phyloP scores from a whole-genome alignment of 1,284 basidiomycete genomes.

The Malassezia pachydermatis region DNA sequence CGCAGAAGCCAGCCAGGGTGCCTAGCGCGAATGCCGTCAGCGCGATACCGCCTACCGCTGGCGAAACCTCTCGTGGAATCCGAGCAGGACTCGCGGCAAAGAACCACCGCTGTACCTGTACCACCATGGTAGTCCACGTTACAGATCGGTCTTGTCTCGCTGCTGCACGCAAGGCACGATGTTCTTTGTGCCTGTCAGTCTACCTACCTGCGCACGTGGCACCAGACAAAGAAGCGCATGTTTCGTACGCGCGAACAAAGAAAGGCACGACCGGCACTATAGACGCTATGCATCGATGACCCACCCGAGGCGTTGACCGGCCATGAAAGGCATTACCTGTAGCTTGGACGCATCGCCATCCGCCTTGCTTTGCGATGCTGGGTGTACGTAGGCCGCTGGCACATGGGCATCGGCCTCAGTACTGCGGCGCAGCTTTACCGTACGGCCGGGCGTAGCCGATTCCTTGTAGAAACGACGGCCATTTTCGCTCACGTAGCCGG shows the following conservation, averaged over 20 bases:
- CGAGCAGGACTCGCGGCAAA: not conserved
- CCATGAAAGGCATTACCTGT: conserved; percentile 78
- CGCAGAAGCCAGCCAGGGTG: conserved; percentile 8
- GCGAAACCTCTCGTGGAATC: conserved; percentile 3
- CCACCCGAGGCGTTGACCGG: conserved; percentile 74
- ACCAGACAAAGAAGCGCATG: too few species aligned
- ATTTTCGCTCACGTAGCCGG: conserved; percentile 35
- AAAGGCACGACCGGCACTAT: not conserved
- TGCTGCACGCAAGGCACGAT: too few species aligned
- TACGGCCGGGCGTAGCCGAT: conserved; percentile 13
- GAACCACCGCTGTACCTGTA: not conserved
- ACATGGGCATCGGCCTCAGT: conserved; percentile 14
- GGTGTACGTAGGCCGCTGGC: conserved; percentile 35
- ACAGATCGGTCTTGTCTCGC: too few species aligned
- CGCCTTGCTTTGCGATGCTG: conserved; percentile 15
- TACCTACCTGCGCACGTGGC: too few species aligned
- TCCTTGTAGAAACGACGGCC: conserved; percentile 42
- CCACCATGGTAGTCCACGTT: too few species aligned
- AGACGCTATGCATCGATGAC: conserved; percentile 53
- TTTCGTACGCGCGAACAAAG: not conserved
- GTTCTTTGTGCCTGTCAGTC: too few species aligned
- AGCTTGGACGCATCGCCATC: conserved; percentile 37
- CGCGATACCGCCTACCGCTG: conserved; percentile 4
- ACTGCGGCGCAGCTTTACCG: conserved; percentile 27
- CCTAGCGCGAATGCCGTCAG: conserved; percentile 9